These are phyloP conservation scores for Pichia sp. DNA, from an alignment of 1,139 yeast genomes.

Conservation along the genomic window DNA sequence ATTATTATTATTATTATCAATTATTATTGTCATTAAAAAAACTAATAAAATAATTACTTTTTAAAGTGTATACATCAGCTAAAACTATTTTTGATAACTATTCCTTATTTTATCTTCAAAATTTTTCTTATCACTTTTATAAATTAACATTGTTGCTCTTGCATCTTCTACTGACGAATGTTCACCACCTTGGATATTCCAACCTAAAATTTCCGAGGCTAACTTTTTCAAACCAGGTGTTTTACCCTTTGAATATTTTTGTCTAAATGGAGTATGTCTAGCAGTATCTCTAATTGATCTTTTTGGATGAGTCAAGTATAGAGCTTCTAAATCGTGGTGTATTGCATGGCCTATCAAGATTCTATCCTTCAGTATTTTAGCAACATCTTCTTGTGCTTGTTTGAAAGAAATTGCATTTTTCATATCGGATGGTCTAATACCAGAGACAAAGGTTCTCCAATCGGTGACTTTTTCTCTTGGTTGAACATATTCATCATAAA, in stretches of 20 bases:
- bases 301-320: constrained; percentile 63
- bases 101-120: constrained; percentile 37
- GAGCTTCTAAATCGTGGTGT: constrained; percentile 65
- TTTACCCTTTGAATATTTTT: constrained; percentile 50
- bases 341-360: constrained; percentile 83
- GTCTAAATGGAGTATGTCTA: constrained; percentile 49
- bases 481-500: constrained; percentile 67
- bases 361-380: constrained; percentile 43
- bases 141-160: constrained; percentile 74
- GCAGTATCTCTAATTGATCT: constrained; percentile 69
- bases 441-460: constrained; percentile 95
- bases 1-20: not conserved
- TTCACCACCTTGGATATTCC: constrained; percentile 64
- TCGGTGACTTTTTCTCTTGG: constrained; percentile 76
- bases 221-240: constrained; percentile 69
- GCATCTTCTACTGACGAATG: constrained; percentile 94
- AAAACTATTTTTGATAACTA: not conserved
- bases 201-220: constrained; percentile 47
- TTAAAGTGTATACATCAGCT: too few species aligned
- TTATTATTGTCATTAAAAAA: not conserved
- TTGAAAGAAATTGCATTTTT: constrained; percentile 55
- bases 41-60: too few species aligned
- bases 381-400: constrained; percentile 56
- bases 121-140: constrained; percentile 52
- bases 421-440: constrained; percentile 68